These are phyloP conservation scores for Tetrapisispora phaffii DNA, from an alignment of 805 yeast species.

Conservation along the genomic window DNA sequence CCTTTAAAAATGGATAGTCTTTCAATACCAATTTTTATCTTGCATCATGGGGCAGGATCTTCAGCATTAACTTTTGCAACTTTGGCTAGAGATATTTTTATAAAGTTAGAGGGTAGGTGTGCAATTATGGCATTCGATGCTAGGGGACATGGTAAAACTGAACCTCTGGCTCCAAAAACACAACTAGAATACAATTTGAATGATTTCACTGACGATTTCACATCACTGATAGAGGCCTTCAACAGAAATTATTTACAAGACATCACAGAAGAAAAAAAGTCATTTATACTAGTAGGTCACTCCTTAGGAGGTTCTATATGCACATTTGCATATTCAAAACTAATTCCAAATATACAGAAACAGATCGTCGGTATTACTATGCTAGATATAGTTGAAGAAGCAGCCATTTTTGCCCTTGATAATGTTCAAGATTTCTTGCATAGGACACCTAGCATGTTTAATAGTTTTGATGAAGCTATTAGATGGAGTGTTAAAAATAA, in stretches of 20 bases:
- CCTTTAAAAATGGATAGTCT: slow-evolving; percentile 32
- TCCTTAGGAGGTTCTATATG: slow-evolving; percentile 87
- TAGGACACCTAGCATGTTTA: slow-evolving; percentile 55
- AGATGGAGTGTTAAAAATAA: slow-evolving; percentile 68
- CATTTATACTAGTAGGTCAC: slow-evolving; percentile 68
- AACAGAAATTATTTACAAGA: slow-evolving; percentile 10
- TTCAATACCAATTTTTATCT: slow-evolving; percentile 49
- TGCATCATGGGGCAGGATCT: slow-evolving; percentile 96
- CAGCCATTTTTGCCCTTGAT: slow-evolving; percentile 61
- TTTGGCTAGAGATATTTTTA: slow-evolving; percentile 32
- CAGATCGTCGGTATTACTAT: slow-evolving; percentile 58
- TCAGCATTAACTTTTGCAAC: slow-evolving; percentile 67
- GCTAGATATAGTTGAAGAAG: slow-evolving; percentile 90
- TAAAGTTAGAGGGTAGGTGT: slow-evolving; percentile 32
- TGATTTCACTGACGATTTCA: slow-evolving; percentile 50
- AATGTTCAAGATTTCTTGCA: slow-evolving; percentile 59
- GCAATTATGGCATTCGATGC: slow-evolving; percentile 70
- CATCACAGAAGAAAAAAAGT: slow-evolving; percentile 10
- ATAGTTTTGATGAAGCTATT: slow-evolving; percentile 47
- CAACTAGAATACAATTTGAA: slow-evolving; percentile 36
- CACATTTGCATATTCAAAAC: slow-evolving; percentile 38
- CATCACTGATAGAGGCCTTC: slow-evolving; percentile 37
- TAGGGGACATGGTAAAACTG: slow-evolving; percentile 72
- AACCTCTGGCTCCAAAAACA: slow-evolving; percentile 17
- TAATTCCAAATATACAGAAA: slow-evolving; percentile 13